Base-by-base conservation (phyloP, 2,329 filamentous ascomycete genomes). In the Canariomyces notabilis region DNA sequence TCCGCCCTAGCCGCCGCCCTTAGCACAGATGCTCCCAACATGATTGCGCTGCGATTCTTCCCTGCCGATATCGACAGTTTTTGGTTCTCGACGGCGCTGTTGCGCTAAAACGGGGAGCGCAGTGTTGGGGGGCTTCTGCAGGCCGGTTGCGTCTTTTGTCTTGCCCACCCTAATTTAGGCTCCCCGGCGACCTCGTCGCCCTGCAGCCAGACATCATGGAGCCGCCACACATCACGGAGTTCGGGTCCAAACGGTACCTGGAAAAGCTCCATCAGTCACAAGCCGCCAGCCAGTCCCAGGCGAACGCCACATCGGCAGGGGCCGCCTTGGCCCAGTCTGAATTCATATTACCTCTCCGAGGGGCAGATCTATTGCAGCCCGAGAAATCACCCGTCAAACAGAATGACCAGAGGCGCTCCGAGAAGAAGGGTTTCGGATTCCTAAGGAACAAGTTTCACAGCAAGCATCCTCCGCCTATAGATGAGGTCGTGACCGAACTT, bases 211-310 rank as follows among this genome's bases (percentile, higher is more conserved):
- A 29, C 36, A 50, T 20, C 44, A 81, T 82, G 78, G 80, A 83
- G 54, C 77, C 76, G 58, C 71, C 75, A 56, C 79, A 82, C 54
- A 72, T 80, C 51, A 82, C 80, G 50, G 80, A 84, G 63, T 84
- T 84, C 65, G 80, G 79, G 51, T 84, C 80, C 36, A 71, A 77
- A 63, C 76, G 76, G 53, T 84, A 81, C 60, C 79, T 82, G 54
- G 73, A 75, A 44, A 84, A 84, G 65, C 63, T 83, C 50, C 72
- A 68, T 47, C 75, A 80, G 64, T 72, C 70, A 60, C 26, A 29
- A 29, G 26, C 26, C n/a, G n/a, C n/a, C n/a, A n/a, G n/a, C n/a
- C n/a, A n/a, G n/a, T n/a, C n/a, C 9, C 67, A 74, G 66, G 15
- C 70, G 72, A 54, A 61, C 66, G 53, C 67, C n/a, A 18, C 49